phyloP scores from a whole-genome alignment of 441 rosid species.

The Sinapis alba region DNA sequence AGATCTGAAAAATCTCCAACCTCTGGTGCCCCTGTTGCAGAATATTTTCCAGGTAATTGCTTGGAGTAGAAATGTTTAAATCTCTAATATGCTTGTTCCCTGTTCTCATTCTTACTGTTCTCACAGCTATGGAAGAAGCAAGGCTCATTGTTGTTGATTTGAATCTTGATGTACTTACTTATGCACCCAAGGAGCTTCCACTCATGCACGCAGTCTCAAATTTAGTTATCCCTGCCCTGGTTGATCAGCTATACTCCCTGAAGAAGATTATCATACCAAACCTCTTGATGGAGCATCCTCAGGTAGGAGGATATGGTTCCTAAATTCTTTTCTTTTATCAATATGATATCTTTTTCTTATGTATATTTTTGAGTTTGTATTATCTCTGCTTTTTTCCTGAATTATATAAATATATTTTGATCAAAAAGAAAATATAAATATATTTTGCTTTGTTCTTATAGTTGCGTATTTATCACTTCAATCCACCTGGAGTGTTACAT shows the following conservation, averaged over 20 bases:
- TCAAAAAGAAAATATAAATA: too few relatives aligned
- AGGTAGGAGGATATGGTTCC: conserved; percentile 45
- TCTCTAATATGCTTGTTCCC: neutral
- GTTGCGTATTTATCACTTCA: conserved; percentile 71
- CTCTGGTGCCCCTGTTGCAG: conserved; percentile 62
- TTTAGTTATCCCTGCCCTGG: conserved; percentile 71
- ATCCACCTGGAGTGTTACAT: conserved; percentile 72
- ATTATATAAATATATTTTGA: neutral
- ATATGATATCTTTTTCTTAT: too few relatives aligned
- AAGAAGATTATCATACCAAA: conserved; percentile 57
- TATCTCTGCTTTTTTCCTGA: too few relatives aligned
- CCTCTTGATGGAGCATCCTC: conserved; percentile 58
- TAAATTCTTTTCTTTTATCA: neutral
- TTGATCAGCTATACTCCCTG: conserved; percentile 75
- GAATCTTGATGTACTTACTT: conserved; percentile 74
- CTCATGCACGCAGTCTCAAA: conserved; percentile 60
- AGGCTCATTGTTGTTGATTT: conserved; percentile 66
- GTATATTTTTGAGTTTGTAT: too few relatives aligned
- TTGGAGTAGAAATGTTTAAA: neutral
- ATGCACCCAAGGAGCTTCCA: conserved; percentile 71
- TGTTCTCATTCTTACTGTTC: conserved; percentile 9
- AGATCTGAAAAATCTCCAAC: conserved; percentile 51
- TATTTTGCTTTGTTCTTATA: conserved; percentile 48
- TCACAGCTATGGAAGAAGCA: conserved; percentile 70
- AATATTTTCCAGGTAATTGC: conserved; percentile 75